Evolutionary conservation across 2,329 filamentous ascomycete species (phyloP).

Genomic region (Colletotrichum chlorophyti): DNA sequence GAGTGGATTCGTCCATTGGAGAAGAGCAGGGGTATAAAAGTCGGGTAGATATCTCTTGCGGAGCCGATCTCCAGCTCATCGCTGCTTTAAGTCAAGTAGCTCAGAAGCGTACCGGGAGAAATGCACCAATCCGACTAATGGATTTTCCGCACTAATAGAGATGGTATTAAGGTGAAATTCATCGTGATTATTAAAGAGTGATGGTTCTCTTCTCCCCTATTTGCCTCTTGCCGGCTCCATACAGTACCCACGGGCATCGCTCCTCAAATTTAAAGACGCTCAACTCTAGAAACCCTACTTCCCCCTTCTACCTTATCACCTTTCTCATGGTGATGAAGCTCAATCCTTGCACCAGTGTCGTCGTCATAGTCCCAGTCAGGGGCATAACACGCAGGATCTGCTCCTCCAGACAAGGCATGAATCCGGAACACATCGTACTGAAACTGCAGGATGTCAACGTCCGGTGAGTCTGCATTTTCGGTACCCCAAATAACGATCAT

Average conservation of each 20-base stretch:
- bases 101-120: no score
- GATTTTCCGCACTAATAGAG: no score
- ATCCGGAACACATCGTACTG: not conserved
- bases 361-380: not conserved
- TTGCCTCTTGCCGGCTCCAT: no score
- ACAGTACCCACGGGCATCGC: no score
- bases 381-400: not conserved
- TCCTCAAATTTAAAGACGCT: no score
- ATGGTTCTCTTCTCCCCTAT: no score
- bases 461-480: not conserved
- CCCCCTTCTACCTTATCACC: no score
- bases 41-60: slow-evolving; percentile 24
- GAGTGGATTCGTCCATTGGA: not conserved
- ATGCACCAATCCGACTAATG: not conserved
- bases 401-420: not conserved
- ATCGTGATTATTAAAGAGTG: no score
- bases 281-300: no score
- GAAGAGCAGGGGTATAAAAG: not conserved
- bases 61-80: not conserved
- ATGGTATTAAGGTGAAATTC: no score
- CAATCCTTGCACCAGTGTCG: no score
- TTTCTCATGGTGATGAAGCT: no score
- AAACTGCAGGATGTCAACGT: not conserved
- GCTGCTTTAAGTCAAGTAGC: not conserved
- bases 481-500: not conserved